Evolutionary conservation across 805 yeast genomes (phyloP).

Genomic region (Lipomyces spencermartinsiae): DNA sequence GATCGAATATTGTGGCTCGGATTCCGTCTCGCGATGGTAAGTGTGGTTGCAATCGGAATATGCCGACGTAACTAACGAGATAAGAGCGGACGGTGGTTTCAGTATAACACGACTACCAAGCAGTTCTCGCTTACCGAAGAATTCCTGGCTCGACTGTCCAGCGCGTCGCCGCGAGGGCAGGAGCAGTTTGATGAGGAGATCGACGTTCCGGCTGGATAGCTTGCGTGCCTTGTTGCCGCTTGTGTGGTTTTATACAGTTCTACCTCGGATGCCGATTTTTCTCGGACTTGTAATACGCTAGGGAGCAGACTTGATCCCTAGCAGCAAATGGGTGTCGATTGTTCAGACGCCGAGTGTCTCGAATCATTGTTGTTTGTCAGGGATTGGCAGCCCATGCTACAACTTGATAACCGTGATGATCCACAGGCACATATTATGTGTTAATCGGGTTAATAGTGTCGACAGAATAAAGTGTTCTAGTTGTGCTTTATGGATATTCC

Average conservation of each 20-base stretch:
- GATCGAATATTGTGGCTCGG: constrained; percentile 33
- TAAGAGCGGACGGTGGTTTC: constrained; percentile 16
- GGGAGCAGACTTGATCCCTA: not conserved
- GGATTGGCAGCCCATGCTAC: not conserved
- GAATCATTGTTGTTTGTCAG: not conserved
- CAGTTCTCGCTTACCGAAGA: constrained; percentile 10
- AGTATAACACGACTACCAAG: constrained; percentile 13
- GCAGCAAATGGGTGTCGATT: not conserved
- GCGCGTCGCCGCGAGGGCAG: not conserved
- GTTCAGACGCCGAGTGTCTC: not conserved
- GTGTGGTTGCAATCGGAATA: not conserved
- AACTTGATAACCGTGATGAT: not conserved
- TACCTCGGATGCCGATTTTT: not conserved
- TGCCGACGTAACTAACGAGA: not conserved
- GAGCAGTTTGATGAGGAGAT: not conserved
- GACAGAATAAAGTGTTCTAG: not conserved
- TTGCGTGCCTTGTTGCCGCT: not conserved
- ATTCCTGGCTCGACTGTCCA: constrained; percentile 2
- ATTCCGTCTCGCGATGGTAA: constrained; percentile 24
- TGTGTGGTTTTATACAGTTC: not conserved
- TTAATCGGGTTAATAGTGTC: not conserved
- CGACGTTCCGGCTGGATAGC: constrained; percentile 2
- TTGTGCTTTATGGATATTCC: not conserved
- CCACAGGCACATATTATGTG: not conserved
- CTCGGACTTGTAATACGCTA: not conserved